phyloP scores from a whole-genome alignment of 306 rosid species.

The Vigna unguiculata region DNA sequence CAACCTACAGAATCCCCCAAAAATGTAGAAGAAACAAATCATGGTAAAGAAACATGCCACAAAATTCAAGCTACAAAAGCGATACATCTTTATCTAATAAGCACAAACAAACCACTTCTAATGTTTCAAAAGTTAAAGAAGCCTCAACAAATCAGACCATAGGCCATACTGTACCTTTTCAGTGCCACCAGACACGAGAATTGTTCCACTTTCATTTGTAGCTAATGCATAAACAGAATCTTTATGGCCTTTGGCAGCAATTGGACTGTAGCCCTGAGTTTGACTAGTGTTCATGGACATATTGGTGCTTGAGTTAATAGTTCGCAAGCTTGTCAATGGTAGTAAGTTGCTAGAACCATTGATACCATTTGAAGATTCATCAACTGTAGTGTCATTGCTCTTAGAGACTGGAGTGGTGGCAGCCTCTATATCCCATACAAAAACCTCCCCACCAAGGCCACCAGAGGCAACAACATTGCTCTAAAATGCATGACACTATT shows the following conservation, averaged over 20 bases:
- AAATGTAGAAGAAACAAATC: conserved; percentile 37
- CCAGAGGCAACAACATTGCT: conserved; percentile 99
- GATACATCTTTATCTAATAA: too few relatives aligned
- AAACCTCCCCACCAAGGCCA: conserved; percentile 99
- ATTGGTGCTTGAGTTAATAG: conserved; percentile 83
- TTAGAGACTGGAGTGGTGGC: conserved; percentile 74
- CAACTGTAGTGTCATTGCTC: conserved; percentile 74
- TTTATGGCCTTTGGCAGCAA: conserved; percentile 96
- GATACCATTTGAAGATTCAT: conserved; percentile 76
- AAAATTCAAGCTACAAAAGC: conserved; percentile 22
- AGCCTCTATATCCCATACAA: conserved; percentile 96
- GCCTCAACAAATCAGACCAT: conserved; percentile 31
- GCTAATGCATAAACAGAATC: conserved; percentile 99
- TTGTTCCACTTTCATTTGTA: conserved; percentile 88
- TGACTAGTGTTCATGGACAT: conserved; percentile 72
- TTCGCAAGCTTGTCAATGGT: conserved; percentile 79
- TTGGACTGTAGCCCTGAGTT: conserved; percentile 85
- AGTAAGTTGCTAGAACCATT: conserved; percentile 76
- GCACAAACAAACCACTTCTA: conserved; percentile 12
- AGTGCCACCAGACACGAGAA: conserved; percentile 98
- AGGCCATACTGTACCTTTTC: conserved; percentile 77
- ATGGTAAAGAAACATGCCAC: conserved; percentile 22
- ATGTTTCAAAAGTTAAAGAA: conserved; percentile 33
- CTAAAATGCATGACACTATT: conserved; percentile 98
- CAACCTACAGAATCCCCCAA: conserved; percentile 63